These are phyloP conservation scores for Metarhizium rileyi DNA, from an alignment of 2,329 filamentous ascomycete species.

Conservation along the genomic window DNA sequence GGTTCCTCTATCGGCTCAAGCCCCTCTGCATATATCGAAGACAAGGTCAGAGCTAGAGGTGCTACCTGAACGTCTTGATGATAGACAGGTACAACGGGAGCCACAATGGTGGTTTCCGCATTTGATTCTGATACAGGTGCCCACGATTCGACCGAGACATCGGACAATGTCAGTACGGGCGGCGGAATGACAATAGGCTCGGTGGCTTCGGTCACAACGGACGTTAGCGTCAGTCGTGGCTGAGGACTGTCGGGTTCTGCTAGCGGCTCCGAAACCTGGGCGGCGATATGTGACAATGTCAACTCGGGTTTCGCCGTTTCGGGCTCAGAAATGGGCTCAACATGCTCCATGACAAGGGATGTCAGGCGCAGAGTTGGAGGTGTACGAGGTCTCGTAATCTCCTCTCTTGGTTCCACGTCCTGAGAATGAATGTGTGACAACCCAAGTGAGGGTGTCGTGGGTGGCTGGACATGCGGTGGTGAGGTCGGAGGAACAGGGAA, in stretches of 20 bases:
- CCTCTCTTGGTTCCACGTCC: slow-evolving; percentile 32
- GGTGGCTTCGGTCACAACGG: slow-evolving; percentile 16
- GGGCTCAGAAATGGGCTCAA: slow-evolving; percentile 17
- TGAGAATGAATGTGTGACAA: slow-evolving; percentile 36
- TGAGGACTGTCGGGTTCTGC: slow-evolving; percentile 16
- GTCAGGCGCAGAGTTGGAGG: slow-evolving; percentile 21
- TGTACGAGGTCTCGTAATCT: slow-evolving; percentile 20
- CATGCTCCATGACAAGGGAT: slow-evolving; percentile 17
- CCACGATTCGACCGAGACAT: slow-evolving; percentile 17
- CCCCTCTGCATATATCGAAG: slow-evolving; percentile 19
- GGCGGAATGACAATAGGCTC: slow-evolving; percentile 18
- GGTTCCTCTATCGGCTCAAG: slow-evolving; percentile 27
- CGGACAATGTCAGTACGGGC: slow-evolving; percentile 21
- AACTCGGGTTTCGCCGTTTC: slow-evolving; percentile 6
- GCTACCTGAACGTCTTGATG: neutral
- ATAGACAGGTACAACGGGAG: neutral
- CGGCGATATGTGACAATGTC: slow-evolving; percentile 16
- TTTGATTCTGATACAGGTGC: slow-evolving; percentile 20
- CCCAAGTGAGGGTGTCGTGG: slow-evolving; percentile 26
- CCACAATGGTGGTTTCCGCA: neutral
- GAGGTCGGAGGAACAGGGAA: slow-evolving; percentile 45
- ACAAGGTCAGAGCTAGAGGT: slow-evolving; percentile 17
- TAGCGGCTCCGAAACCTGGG: slow-evolving; percentile 15
- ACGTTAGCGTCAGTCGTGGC: slow-evolving; percentile 17
- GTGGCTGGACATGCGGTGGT: slow-evolving; percentile 20